These are phyloP conservation scores for Incumbomyces delicatus DNA, from an alignment of 2,329 filamentous ascomycete species.

Conservation along the genomic window DNA sequence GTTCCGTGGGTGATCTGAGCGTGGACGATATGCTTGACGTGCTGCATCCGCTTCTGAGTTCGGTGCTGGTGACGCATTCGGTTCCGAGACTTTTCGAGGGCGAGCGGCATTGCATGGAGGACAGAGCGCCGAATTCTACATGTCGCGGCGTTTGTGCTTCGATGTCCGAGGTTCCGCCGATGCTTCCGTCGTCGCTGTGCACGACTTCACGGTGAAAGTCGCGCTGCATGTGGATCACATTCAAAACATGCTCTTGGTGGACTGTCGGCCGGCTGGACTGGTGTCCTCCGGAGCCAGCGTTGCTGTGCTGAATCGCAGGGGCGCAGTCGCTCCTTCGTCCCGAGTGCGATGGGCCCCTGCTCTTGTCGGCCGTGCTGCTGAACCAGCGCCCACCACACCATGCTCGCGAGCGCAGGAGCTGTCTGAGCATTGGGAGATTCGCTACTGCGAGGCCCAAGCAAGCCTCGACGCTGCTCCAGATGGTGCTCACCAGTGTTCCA, in stretches of 20 bases:
- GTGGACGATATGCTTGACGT: neutral
- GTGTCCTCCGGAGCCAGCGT: too few relatives aligned
- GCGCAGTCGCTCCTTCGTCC: neutral
- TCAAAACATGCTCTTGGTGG: neutral
- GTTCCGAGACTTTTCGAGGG: neutral
- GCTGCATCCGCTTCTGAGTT: neutral
- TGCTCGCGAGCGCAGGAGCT: slow-evolving; percentile 3
- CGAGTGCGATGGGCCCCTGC: neutral
- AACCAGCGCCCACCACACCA: slow-evolving; percentile 6
- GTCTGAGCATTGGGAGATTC: slow-evolving; percentile 27
- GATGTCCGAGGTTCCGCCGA: neutral
- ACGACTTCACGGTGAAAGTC: slow-evolving; percentile 4
- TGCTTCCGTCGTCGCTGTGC: neutral
- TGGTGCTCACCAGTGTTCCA: slow-evolving; percentile 24
- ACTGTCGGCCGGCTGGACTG: neutral
- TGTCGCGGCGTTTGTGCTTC: neutral
- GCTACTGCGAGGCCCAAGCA: slow-evolving; percentile 30
- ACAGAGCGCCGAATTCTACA: neutral
- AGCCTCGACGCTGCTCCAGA: slow-evolving; percentile 31
- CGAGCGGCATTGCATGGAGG: neutral
- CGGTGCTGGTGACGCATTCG: neutral
- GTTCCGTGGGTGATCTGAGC: neutral
- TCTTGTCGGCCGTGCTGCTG: slow-evolving; percentile 6
- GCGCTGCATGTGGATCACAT: neutral
- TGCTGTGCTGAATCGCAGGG: neutral